Base-by-base conservation (phyloP, 2,329 filamentous ascomycete genomes). In the Colletotrichum filicis region DNA sequence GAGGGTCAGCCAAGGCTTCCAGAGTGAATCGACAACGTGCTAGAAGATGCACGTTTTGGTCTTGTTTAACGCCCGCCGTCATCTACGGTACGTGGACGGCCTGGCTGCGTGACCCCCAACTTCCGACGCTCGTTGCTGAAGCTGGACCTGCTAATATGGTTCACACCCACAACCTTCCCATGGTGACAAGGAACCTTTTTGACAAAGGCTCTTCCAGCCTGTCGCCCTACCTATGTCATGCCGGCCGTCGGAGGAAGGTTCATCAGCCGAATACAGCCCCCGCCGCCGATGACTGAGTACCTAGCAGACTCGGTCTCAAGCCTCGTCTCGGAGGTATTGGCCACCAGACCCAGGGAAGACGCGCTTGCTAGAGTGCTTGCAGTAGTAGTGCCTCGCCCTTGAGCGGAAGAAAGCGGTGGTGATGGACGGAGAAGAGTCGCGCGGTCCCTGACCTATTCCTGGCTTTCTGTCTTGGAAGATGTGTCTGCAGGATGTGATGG, bases 321-420 rank as follows among this genome's bases (percentile, higher is more conserved):
- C 42, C 62, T 73, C 66, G 60, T 46, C 66, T 73, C 46, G 19
- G 42, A 22, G 19, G 37, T 19, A 56, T 58, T 68, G 59, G 53
- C 53, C n/a, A 14, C 37, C 37, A 42, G 37, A 19, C 53, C 32
- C 28, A 52, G 19, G 16, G 22, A 28, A 69, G 24, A 55, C 37
- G 30, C 59, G 60, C 55, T 65, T 61, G 46, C 60, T 65, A 73
- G 66, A 73, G 70, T 70, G 59, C 70, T 69, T 70, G 70, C 70
- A 73, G 70, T 73, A 49, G 14, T 73, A 69, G 66, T 52, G 42
- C 26, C 59, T 22, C 52, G 22, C 56, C 52, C 7, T 28, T 65
- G 46, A 58, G 49, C 46, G 66, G 37, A 55, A 49, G 65, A 63
- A 72, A 58, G 30, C 58, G 42, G 66, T 26, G 56, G 46, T 65